Evolutionary conservation across 306 rosid genomes (phyloP), one percentile per base, ranked within the genome.

Genomic region (Quercus bicolor): DNA sequence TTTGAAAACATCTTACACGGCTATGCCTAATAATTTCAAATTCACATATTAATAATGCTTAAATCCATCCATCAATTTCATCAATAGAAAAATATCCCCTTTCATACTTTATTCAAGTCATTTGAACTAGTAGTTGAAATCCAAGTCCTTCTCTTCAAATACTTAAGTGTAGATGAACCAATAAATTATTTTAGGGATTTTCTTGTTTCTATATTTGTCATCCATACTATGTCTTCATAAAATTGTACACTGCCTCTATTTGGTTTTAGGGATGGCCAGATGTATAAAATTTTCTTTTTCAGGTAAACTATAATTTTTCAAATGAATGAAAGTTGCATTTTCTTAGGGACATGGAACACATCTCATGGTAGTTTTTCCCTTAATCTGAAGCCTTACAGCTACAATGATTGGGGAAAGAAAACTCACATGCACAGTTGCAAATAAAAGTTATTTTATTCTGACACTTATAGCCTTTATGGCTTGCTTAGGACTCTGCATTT

Each of bases 121-220:
- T 5, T 13, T 48, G 16, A 48, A 12, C 53, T 48, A 12, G 3
- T 48, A 3, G 53, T 48, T 48, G 53, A 48, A 48, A 48, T 48
- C 53, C 53, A 48, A 12, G 53, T 48, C 53, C 53, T 10, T 48
- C 53, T 48, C 53, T 48, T 48, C 53, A 48, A 48, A 48, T 48
- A 48, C 53, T 11, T 12, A 56, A 33, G n/a, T 55, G 57, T 73
- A 55, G 59, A 40, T 43, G 64, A 48, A 77, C 70, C 64, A 29
- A 61, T 61, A 21, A 61, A 74, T 70, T 60, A 5, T 52, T 66
- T 52, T 55, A 74, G 74, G 60, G 64, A 68, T 51, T 68, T 71
- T 23, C 37, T 51, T 74, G 14, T 72, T 29, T 23, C 54, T 3
- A 61, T 53, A 70, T 56, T 51, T 34, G 40, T 75, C 13, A 6